Base-by-base conservation (phyloP, 371 early-diverging fungal genomes). In the Blakeslea trispora region DNA sequence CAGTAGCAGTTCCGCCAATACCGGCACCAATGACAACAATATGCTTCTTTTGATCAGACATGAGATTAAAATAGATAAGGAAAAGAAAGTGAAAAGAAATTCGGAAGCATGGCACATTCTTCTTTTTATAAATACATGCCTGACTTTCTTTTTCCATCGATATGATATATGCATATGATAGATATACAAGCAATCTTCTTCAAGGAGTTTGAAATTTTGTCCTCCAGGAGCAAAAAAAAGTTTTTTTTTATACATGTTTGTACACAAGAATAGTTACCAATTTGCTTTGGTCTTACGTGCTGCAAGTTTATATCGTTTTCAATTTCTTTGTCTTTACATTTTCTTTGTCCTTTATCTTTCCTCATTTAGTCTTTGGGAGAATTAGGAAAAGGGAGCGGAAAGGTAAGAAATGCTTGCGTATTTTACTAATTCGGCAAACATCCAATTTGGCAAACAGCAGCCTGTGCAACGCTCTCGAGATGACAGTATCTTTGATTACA, bases 1-100 rank as follows among this genome's bases (percentile, higher is more conserved):
- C 87, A 13, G 74, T 74, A 5, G 84, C 80, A 19, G 72, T 69
- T 21, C 87, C 87, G 43, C 87, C 87, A 3, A 73, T 72, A 35
- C 87, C 87, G 42, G 85, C 80, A 60, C 80, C 80, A 54, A 79
- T 76, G 17, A 79, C 57, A 13, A 79, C 61, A 39, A 79, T 61
- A 50, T 76, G 77, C 51, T 76, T 79, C 45, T 66, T 49, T 41
- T 40, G 31, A 8, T 49, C 15, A 10, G 50, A 43, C 41, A 44
- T 55, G 13, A 15, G 15, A n/a, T 10, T 21, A 41, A 37, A 17
- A 59, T 19, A 18, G 47, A 51, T 19, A 55, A 42, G 28, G 24
- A 50, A 46, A 43, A 11, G 10, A 51, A 19, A 15, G 51, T 45
- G 23, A 23, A 34, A 5, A 48, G 4, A 52, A 14, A 19, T 42